Base-by-base conservation (phyloP, 805 yeast genomes). In the Cyberlindnera galapagoensis region DNA sequence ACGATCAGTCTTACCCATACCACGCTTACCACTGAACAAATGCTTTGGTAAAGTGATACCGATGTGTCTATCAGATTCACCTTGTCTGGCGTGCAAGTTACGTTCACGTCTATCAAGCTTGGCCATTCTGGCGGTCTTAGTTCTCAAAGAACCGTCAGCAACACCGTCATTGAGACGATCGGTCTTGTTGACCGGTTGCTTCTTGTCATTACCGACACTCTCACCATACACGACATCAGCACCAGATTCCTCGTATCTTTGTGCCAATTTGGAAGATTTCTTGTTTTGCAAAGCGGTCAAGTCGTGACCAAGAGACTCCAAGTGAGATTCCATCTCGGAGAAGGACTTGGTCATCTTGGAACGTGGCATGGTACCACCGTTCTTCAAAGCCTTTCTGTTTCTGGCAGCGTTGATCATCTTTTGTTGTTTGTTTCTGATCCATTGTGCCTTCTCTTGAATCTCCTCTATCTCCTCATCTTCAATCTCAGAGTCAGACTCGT, bases 371-470 rank as follows among this genome's bases (percentile, higher is more conserved):
- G 85, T 67, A 26, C 94, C 81, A 57, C 76, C 80, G 65, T 86
- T 85, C 66, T 86, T 85, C 54, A 85, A 66, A 24, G 90, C 76
- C 64, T 85, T 88, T 68, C 86, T 82, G 56, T 76, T 72, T 61
- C 97, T 74, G 18, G 92, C 83, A 41, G 83, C 94, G 50, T 78
- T 76, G 53, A 81, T 80, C 95, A 92, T 90, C 62, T 72, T 73
- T 75, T 87, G 86, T 68, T 88, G 97, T 59, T 86, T 88, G 58
- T 86, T 77, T 63, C 98, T 80, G 51, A 92, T 87, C 97, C 97
- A 92, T 35, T 61, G 67, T 18, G 98, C 98, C 65, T 92, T 92
- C 44, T 78, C 87, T 46, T 70, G 74, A 32, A 92, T 69, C 33
- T 79, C 85, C 35, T 71, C 78, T 24, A 65, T 64, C 33, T 77